Evolutionary conservation across 192 early-diverging fungal genomes (phyloP).

Genomic region (Backusella luteola): DNA sequence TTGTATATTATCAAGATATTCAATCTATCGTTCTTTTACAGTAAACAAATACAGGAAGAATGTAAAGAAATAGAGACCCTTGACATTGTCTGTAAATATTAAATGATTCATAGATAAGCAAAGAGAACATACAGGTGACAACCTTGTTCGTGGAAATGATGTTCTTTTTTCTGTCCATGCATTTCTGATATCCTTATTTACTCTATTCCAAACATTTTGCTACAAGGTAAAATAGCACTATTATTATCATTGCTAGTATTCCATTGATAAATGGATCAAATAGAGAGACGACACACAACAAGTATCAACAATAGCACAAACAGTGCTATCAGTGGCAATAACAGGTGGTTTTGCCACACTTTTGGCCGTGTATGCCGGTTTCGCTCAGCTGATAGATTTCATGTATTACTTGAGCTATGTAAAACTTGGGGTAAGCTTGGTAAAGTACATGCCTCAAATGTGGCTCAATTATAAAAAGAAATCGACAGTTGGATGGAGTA

Average conservation of each 20-base stretch:
- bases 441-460: constrained; percentile 82
- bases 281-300: constrained; percentile 44
- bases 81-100: neutral
- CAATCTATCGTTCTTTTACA: constrained; percentile 76
- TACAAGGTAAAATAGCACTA: constrained; percentile 56
- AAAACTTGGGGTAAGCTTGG: constrained; percentile 75
- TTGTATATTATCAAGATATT: constrained; percentile 46
- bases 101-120: constrained; percentile 40
- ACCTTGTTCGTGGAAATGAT: constrained; percentile 80
- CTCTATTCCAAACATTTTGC: constrained; percentile 59
- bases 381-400: constrained; percentile 52
- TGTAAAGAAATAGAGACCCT: constrained; percentile 29
- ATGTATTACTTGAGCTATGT: constrained; percentile 75
- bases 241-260: neutral
- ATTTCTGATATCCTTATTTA: constrained; percentile 57
- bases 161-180: constrained; percentile 90
- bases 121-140: constrained; percentile 64
- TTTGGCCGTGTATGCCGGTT: constrained; percentile 15
- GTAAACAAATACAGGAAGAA: constrained; percentile 60
- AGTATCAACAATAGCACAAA: constrained; percentile 38
- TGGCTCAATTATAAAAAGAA: constrained; percentile 69
- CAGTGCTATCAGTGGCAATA: constrained; percentile 38
- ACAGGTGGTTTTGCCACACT: constrained; percentile 30
- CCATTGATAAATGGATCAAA: too few relatives aligned
- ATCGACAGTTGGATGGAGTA: constrained; percentile 90